Evolutionary conservation across 2,329 filamentous ascomycete genomes (phyloP), one percentile per base, ranked within the genome.

Genomic region (Fragosphaeria purpurea): DNA sequence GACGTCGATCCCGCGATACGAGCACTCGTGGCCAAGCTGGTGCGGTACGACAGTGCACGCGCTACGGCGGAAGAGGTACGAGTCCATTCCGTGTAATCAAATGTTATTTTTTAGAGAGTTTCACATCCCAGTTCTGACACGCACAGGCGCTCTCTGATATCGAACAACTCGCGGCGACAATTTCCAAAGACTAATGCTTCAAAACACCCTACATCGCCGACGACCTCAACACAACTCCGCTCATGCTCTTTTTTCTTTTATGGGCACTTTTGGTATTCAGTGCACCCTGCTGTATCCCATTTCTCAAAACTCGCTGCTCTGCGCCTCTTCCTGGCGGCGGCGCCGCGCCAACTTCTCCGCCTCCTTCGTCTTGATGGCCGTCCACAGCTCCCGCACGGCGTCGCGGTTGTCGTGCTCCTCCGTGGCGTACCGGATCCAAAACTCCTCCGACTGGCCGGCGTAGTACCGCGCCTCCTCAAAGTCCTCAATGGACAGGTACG

Each of bases 1-100:
- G 73, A 71, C 5, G 75, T 80, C 0, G 75, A 80, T 33, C 65
- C 71, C 0, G 68, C 70, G 11, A 84, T 81, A 33, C 74, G 78
- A 52, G 77, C 85, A 55, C 67, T 96, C 37, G 79, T 94, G 8
- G 73, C 71, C 40, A 71, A 69, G 5, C 65, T 95, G 55, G 76
- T 98, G 10, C 72, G 73, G 44, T 98, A 85, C 67, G 82, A 95
- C 63, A 85, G 75, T 10, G 65, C 72, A 40, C 77, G 93, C 56
- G 68, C 85, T 55, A 83, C 77, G 11, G 88, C 90, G 44, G 69
- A 72, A 50, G 65, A 85, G 72, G 85, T 69, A 34, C 65, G 57
- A 32, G 22, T 22, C 22, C 22, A 22, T 22, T 22, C 22, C 22
- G 22, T 22, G 22, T 3, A 22, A 22, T 22, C 22, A 22, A 22